These are phyloP conservation scores for Psilocybe mexicana DNA, from an alignment of 1,284 basidiomycete species.

Conservation along the genomic window DNA sequence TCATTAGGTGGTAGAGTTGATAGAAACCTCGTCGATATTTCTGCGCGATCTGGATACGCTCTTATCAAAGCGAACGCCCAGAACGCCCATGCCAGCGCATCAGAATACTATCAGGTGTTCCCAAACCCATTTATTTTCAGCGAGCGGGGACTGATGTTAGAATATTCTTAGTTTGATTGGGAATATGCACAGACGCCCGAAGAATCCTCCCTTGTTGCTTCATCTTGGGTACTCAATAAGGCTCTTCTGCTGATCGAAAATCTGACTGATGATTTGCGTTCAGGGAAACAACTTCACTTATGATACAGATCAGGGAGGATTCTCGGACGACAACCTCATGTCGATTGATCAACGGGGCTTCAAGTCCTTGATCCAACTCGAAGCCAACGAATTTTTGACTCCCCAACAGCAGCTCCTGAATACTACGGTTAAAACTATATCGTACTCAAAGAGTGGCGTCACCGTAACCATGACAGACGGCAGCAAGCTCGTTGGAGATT, in stretches of 20 bases:
- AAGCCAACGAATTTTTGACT: slow-evolving; percentile 54
- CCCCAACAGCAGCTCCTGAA: slow-evolving; percentile 49
- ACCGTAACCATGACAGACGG: slow-evolving; percentile 48
- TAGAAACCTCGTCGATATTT: slow-evolving; percentile 46
- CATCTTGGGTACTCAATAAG: slow-evolving; percentile 48
- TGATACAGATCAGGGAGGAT: slow-evolving; percentile 52
- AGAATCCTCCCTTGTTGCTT: slow-evolving; percentile 61
- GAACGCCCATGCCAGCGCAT: slow-evolving; percentile 44
- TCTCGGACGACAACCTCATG: slow-evolving; percentile 56
- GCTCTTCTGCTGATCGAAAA: no score
- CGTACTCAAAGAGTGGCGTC: slow-evolving; percentile 46
- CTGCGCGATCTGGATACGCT: slow-evolving; percentile 49
- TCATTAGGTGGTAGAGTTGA: slow-evolving; percentile 42
- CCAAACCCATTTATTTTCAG: neutral
- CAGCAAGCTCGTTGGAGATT: slow-evolving; percentile 46
- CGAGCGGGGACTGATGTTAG: neutral
- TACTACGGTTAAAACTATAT: slow-evolving; percentile 51
- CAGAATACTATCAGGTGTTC: slow-evolving; percentile 55
- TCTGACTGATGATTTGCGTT: no score
- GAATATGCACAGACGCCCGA: slow-evolving; percentile 60
- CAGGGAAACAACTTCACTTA: slow-evolving; percentile 71
- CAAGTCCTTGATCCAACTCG: slow-evolving; percentile 53
- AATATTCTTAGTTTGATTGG: slow-evolving; percentile 40
- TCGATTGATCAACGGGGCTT: slow-evolving; percentile 65
- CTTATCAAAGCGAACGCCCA: slow-evolving; percentile 44